These are phyloP conservation scores for Puccinia triticina DNA, from an alignment of 1,284 basidiomycete species.

Conservation along the genomic window DNA sequence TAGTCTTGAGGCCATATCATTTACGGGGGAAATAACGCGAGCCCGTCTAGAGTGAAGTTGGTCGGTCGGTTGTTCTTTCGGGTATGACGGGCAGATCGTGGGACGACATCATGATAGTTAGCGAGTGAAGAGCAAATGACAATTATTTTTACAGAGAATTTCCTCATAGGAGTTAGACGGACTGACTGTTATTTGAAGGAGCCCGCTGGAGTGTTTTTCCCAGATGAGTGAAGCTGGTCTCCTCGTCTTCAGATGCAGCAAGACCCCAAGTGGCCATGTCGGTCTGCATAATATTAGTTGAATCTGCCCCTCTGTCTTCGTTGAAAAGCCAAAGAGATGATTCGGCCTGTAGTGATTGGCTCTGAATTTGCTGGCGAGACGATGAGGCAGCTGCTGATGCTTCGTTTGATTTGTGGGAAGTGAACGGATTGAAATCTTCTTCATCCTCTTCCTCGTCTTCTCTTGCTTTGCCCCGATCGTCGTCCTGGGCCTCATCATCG, in stretches of 20 bases:
- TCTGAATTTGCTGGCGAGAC: constrained; percentile 3
- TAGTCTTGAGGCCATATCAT: constrained; percentile 21
- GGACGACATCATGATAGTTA: neutral
- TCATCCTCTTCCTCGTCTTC: constrained; percentile 23
- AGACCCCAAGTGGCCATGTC: constrained; percentile 40
- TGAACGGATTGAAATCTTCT: constrained; percentile 29
- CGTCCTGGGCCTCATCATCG: constrained; percentile 23
- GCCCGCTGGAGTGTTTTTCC: neutral
- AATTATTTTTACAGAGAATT: neutral
- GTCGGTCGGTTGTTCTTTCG: neutral
- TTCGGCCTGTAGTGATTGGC: neutral
- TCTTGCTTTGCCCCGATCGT: neutral
- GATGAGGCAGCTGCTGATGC: neutral
- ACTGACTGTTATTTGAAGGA: constrained; percentile 36
- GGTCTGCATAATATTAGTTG: constrained; percentile 34
- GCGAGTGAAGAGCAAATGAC: neutral
- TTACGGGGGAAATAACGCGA: constrained; percentile 11
- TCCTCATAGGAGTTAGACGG: neutral
- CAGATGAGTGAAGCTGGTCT: neutral
- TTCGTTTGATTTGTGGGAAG: constrained; percentile 35
- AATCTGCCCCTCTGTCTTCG: constrained; percentile 11
- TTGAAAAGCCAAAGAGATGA: constrained; percentile 47
- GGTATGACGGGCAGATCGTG: neutral
- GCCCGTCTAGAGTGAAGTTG: neutral
- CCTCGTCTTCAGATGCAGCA: constrained; percentile 23